Evolutionary conservation across 805 yeast genomes (phyloP).

Genomic region (Kodamaea kakaduensis): DNA sequence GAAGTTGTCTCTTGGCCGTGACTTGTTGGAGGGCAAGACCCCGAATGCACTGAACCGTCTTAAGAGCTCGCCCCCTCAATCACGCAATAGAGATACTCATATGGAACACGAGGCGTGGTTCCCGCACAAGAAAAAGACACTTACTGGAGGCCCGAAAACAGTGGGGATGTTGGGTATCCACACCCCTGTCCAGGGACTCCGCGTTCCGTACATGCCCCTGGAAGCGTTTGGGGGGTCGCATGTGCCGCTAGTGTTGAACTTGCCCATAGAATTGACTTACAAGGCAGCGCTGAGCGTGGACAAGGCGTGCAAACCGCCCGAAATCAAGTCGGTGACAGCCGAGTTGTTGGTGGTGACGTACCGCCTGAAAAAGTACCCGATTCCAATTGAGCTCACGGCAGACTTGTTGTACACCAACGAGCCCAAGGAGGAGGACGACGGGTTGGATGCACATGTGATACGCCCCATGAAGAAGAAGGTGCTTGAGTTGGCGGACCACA

Average conservation of each 20-base stretch:
- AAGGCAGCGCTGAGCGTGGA: constrained; percentile 6
- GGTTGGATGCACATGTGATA: constrained; percentile 18
- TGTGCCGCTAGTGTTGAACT: constrained; percentile 9
- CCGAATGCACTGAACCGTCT: constrained; percentile 1
- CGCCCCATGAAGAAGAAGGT: constrained; percentile 20
- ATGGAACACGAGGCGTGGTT: constrained; percentile 1
- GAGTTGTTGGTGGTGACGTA: constrained; percentile 32
- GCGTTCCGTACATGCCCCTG: constrained; percentile 12
- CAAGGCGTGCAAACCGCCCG: constrained; percentile 19
- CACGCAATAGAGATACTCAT: background rate
- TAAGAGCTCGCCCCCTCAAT: constrained; percentile 2
- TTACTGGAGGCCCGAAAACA: constrained; percentile 19
- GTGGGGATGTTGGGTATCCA: constrained; percentile 20
- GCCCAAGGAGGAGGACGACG: constrained; percentile 14
- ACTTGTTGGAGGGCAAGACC: constrained; percentile 9
- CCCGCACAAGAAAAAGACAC: constrained; percentile 17
- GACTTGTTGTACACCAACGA: constrained; percentile 27
- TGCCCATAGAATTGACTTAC: constrained; percentile 17
- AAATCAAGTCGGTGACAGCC: constrained; percentile 18
- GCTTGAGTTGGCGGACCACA: constrained; percentile 15
- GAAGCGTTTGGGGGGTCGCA: constrained; percentile 12
- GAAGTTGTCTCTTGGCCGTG: constrained; percentile 16
- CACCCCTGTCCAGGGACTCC: constrained; percentile 15
- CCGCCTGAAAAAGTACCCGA: constrained; percentile 31
- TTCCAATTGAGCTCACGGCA: constrained; percentile 36